Evolutionary conservation across 805 yeast species (phyloP).

Genomic region (Saturnispora hagleri): DNA sequence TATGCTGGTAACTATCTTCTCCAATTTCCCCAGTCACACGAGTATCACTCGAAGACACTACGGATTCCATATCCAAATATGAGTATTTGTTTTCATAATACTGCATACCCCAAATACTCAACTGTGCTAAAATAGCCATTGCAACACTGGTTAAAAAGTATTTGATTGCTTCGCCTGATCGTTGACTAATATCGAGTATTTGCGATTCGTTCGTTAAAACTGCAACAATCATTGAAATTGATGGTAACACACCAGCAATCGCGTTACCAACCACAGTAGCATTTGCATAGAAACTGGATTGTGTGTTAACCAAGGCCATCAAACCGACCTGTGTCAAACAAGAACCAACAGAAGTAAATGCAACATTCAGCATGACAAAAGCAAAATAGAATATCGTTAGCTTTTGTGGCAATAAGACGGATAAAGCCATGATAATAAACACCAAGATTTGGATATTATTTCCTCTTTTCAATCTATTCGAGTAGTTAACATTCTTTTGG

Average conservation of each 20-base stretch:
- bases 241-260: slow-evolving; percentile 86
- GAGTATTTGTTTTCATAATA: slow-evolving; percentile 14
- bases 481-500: slow-evolving; percentile 53
- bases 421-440: slow-evolving; percentile 49
- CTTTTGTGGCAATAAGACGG: slow-evolving; percentile 31
- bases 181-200: slow-evolving; percentile 10
- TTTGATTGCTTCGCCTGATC: slow-evolving; percentile 25
- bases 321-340: slow-evolving; percentile 84
- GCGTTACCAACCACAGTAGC: slow-evolving; percentile 95
- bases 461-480: slow-evolving; percentile 51
- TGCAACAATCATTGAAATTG: slow-evolving; percentile 54
- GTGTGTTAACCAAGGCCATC: slow-evolving; percentile 74
- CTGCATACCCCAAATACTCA: slow-evolving; percentile 17
- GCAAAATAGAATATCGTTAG: slow-evolving; percentile 35
- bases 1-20: slow-evolving; percentile 4
- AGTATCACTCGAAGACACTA: slow-evolving; percentile 1
- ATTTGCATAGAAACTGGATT: slow-evolving; percentile 73
- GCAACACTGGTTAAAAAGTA: slow-evolving; percentile 30
- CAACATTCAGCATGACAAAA: slow-evolving; percentile 53
- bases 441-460: slow-evolving; percentile 45
- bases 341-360: slow-evolving; percentile 63
- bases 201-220: slow-evolving; percentile 25
- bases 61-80: neutral
- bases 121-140: slow-evolving; percentile 17
- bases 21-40: neutral